Evolutionary conservation across 2,329 filamentous ascomycete species (phyloP).

Genomic region (Elsinoe fawcettii): DNA sequence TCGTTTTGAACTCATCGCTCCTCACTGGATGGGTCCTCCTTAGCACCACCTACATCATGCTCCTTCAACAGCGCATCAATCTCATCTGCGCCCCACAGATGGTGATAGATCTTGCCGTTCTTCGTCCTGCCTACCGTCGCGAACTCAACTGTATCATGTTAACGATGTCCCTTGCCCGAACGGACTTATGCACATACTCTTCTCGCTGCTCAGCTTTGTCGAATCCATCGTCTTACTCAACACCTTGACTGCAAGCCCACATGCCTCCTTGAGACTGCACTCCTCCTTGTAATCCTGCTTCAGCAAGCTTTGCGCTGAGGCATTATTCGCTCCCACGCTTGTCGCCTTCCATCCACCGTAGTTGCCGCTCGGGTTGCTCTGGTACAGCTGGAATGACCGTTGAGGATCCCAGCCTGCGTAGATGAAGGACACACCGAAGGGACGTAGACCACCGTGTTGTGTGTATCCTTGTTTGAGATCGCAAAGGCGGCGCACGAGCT

Average conservation of each 20-base stretch:
- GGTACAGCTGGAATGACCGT: constrained; percentile 95
- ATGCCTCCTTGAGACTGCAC: constrained; percentile 91
- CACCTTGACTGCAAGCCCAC: constrained; percentile 95
- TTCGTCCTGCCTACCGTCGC: constrained; percentile 94
- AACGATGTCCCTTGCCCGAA: constrained; percentile 19
- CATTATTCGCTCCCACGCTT: constrained; percentile 95
- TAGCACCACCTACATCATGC: constrained; percentile 70
- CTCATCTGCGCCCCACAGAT: constrained; percentile 93
- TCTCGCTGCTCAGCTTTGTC: constrained; percentile 96
- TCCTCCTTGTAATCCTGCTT: constrained; percentile 99
- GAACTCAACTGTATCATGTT: constrained; percentile 67
- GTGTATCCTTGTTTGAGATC: constrained; percentile 99
- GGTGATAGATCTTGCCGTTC: constrained; percentile 94
- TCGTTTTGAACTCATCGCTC: background rate
- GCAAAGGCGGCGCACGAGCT: constrained; percentile 91
- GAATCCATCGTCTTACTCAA: constrained; percentile 99
- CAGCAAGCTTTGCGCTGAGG: constrained; percentile 88
- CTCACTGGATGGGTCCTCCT: constrained; percentile 51
- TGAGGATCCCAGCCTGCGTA: constrained; percentile 97
- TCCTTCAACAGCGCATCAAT: constrained; percentile 91
- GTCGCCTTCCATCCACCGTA: constrained; percentile 99
- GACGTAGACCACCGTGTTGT: constrained; percentile 94
- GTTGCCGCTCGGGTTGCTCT: constrained; percentile 97
- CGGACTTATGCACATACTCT: constrained; percentile 60
- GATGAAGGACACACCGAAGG: constrained; percentile 98